Percentiles rank a stretch among this genome's conserved stretches.
These are phyloP conservation scores for Dysphania ambrosioides DNA, from an alignment of 148 eudicot species.

Conservation along the genomic window DNA sequence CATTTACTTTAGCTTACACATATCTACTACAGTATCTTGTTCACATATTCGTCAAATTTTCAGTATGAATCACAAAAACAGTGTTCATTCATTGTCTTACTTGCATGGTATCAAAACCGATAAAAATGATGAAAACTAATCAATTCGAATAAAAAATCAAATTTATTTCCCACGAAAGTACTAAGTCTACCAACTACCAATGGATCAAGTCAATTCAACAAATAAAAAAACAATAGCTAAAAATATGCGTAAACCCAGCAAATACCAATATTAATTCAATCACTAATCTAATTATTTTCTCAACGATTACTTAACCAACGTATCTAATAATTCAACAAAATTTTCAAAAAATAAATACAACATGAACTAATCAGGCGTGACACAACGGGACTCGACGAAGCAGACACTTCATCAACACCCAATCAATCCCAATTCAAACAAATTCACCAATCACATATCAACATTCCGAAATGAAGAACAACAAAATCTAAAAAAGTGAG, in stretches of 20 bases:
- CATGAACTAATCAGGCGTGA: neutral
- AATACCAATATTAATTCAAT: neutral
- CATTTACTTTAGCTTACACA: too few relatives aligned
- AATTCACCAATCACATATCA: neutral
- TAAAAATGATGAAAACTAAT: too few relatives aligned
- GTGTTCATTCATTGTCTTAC: neutral
- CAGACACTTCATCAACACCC: neutral
- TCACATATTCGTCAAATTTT: too few relatives aligned
- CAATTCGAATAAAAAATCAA: neutral
- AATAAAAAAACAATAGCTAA: neutral
- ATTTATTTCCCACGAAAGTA: neutral
- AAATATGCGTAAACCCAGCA: neutral
- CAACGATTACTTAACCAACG: neutral
- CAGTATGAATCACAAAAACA: neutral
- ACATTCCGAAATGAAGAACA: neutral
- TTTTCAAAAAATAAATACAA: neutral
- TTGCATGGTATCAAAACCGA: too few relatives aligned
- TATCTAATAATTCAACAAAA: neutral
- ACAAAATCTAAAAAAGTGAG: neutral
- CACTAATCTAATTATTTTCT: neutral
- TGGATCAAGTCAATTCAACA: neutral
- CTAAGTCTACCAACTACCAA: too few relatives aligned
- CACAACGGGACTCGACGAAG: neutral
- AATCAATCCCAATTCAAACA: neutral
- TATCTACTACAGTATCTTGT: too few relatives aligned